Evolutionary conservation across 306 rosid species (phyloP), one percentile per base, ranked within the genome.

Genomic region (Vigna trinervia): DNA sequence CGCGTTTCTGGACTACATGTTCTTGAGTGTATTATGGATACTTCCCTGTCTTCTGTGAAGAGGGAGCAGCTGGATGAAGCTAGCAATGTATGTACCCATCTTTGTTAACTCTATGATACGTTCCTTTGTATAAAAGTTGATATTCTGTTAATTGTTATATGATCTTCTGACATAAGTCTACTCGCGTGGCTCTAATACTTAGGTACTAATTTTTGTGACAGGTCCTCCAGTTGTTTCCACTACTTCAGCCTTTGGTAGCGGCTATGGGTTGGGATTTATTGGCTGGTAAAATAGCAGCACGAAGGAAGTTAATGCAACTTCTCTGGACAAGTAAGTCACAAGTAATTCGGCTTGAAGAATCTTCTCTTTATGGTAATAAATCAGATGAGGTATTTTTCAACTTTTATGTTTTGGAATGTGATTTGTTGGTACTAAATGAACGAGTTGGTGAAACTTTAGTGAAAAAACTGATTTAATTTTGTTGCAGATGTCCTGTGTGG

Each of bases 241-340:
- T 87, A 47, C 98, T 95, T 83, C 95, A 85, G 82, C 98, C 98
- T 72, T 85, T 95, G 78, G 93, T 92, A 56, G 97, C 97, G 20
- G 80, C 92, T 78, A 95, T 95, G 97, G 98, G 98, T 83, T 95
- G 98, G 98, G 98, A 95, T 85, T 83, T 87, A 76, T 85, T 95
- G 81, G 84, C 95, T 3, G 96, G 98, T 46, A 93, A 92, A 84
- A 82, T 92, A 72, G 78, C 85, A 72, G 89, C 90, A 32, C 85
- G 97, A 76, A 90, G 93, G 87, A 87, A 86, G 70, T 83, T 95
- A 87, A 88, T 95, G 96, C 96, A 95, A 80, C 92, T 87, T 53
- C 92, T 95, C 45, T 92, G 98, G 98, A 89, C 86, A 82, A 85
- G 93, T 81, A 95, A 90, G 90, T 88, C 93, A 30, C 96, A 88